Conservation (phyloP, 306 rosid genomes). For the Prunus persica region Prunus_persica_NCBIv2 NC_034009.1:30789501-30790000, state of each 20-base stretch:
- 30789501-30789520: too few species aligned
- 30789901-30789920: neutral
- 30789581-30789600: constrained; percentile 1
- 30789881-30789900: neutral
- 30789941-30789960: neutral
- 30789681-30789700: constrained; percentile 88
- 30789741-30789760: constrained; percentile 1
- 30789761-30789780: neutral
- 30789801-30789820: neutral
- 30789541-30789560: too few species aligned
- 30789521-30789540: too few species aligned
- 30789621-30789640: constrained; percentile 84
- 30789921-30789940: constrained; percentile 6
- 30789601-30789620: constrained; percentile 22
- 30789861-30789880: neutral
- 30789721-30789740: constrained; percentile 69
- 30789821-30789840: neutral
- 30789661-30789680: constrained; percentile 85
- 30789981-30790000: neutral
- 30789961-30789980: neutral
- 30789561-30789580: constrained; percentile 6
- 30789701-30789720: constrained; percentile 91
- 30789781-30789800: neutral
- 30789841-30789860: neutral
- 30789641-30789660: constrained; percentile 92